These are phyloP conservation scores for Rhizophora mangle DNA, from an alignment of 345 rosid genomes.

Conservation along the genomic window DNA sequence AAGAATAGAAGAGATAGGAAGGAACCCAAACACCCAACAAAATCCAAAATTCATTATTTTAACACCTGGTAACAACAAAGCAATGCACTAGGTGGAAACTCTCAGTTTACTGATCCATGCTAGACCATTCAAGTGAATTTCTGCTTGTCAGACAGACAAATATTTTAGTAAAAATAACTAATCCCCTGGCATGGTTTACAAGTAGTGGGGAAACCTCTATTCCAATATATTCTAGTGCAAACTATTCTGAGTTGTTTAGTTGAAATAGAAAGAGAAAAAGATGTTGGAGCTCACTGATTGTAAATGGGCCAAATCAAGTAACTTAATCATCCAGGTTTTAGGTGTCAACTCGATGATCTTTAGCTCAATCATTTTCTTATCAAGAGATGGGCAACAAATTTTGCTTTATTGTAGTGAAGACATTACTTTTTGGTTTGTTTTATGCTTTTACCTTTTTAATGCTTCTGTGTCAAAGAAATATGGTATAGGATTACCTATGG, in stretches of 20 bases:
- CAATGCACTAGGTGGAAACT: no score
- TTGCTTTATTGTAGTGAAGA: not conserved
- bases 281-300: not conserved
- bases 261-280: not conserved
- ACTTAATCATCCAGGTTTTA: not conserved
- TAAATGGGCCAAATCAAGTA: not conserved
- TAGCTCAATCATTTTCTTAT: not conserved
- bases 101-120: no score
- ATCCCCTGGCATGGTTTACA: not conserved
- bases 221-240: not conserved
- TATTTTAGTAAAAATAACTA: not conserved
- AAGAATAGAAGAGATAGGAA: not conserved
- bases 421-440: not conserved
- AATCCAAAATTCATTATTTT: no score
- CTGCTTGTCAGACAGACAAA: no score
- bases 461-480: not conserved
- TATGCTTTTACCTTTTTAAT: not conserved
- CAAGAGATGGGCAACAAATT: not conserved
- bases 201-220: not conserved
- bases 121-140: no score
- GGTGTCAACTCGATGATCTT: not conserved
- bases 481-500: conserved; percentile 8
- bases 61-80: no score
- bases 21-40: not conserved
- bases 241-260: not conserved